Percentiles rank a stretch among this genome's conserved stretches.
Evolutionary conservation across 441 rosid genomes (phyloP).

Genomic region (Populus hybrid): DNA sequence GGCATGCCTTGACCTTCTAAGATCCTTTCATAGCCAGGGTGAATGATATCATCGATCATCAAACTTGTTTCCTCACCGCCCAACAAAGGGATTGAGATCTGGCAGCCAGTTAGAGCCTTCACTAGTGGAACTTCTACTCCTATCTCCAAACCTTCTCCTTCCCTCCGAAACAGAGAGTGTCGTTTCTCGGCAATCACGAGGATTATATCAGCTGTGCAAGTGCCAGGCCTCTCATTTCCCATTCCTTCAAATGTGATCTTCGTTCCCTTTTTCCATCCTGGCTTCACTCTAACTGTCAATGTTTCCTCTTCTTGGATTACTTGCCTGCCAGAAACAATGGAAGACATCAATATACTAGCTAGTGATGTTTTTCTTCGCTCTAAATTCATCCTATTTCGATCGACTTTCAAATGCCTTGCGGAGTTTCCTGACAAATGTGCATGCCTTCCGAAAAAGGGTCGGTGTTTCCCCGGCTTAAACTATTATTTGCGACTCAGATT

Average conservation of each 20-base stretch:
- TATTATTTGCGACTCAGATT: not conserved
- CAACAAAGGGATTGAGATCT: conserved; percentile 53
- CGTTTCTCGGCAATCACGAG: conserved; percentile 59
- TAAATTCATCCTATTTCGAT: not conserved
- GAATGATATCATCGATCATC: conserved; percentile 41
- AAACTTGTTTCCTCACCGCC: conserved; percentile 45
- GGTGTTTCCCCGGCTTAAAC: not conserved
- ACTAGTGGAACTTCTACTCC: conserved; percentile 54
- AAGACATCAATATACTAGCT: not conserved
- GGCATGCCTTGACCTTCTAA: conserved; percentile 74
- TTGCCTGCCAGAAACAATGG: conserved; percentile 29
- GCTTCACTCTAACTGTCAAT: conserved; percentile 61
- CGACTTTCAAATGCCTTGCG: not conserved
- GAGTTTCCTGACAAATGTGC: not conserved
- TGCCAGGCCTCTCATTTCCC: conserved; percentile 66
- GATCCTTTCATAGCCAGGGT: conserved; percentile 53
- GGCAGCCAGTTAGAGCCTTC: conserved; percentile 67
- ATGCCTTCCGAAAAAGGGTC: not conserved
- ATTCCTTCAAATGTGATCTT: conserved; percentile 74
- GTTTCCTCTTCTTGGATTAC: conserved; percentile 55
- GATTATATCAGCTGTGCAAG: conserved; percentile 57
- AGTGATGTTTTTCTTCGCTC: not conserved
- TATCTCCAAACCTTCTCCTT: conserved; percentile 67
- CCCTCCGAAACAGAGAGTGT: conserved; percentile 49
- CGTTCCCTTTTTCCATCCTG: conserved; percentile 87